Conservation (phyloP, 192 early-diverging fungal species). For the Coemansia sp. region DNA sequence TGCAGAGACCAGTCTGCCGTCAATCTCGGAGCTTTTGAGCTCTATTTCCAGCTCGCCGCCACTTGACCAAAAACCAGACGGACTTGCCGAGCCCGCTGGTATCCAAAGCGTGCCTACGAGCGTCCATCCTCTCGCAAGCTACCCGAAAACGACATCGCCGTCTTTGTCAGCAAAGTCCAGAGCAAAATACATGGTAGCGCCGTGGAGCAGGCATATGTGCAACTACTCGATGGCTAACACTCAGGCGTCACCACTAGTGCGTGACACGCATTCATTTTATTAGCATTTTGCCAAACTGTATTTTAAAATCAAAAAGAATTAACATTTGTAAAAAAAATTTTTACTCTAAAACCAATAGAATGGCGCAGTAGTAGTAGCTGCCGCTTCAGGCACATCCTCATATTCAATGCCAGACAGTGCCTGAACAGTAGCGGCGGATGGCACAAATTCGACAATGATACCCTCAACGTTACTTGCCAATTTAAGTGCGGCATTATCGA, state of each 20-base stretch:
- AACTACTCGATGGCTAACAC: neutral
- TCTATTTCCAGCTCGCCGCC: slow-evolving; percentile 7
- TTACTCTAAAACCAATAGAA: neutral
- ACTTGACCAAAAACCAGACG: neutral
- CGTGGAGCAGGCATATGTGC: slow-evolving; percentile 5
- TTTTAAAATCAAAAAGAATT: neutral
- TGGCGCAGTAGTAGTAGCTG: slow-evolving; percentile 3
- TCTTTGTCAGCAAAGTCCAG: neutral
- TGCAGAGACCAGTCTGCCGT: slow-evolving; percentile 18
- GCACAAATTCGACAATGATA: slow-evolving; percentile 26
- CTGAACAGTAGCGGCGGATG: neutral
- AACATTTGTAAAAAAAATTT: too few species aligned
- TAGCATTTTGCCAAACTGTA: neutral
- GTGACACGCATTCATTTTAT: neutral
- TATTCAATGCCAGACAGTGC: neutral
- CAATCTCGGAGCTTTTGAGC: slow-evolving; percentile 41
- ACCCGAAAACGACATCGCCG: neutral
- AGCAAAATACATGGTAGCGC: neutral
- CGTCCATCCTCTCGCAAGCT: neutral
- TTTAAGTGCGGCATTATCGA: slow-evolving; percentile 38
- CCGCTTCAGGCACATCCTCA: neutral
- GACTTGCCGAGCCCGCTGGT: neutral
- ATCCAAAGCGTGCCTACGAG: neutral
- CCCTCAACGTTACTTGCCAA: slow-evolving; percentile 38
- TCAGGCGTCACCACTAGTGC: neutral